A percentile compares a stretch with the other conserved stretches of the same genome.
These are phyloP conservation scores for Kodamaea neixiangensis DNA, from an alignment of 805 yeast species.

Conservation along the genomic window DNA sequence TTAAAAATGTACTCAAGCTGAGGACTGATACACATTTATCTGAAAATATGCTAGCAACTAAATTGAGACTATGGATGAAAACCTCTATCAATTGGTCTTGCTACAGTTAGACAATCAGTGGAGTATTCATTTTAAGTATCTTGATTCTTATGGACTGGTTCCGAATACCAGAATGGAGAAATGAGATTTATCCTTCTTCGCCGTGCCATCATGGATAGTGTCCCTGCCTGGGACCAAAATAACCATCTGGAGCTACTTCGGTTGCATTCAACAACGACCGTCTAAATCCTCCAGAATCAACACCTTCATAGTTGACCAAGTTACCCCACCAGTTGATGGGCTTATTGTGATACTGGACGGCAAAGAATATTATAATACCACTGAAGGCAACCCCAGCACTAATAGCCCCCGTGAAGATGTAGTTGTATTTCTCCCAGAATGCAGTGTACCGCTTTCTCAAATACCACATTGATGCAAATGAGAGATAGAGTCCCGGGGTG, in stretches of 20 bases:
- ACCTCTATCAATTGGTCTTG: too few relatives aligned
- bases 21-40: too few relatives aligned
- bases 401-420: conserved; percentile 13
- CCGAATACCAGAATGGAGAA: too few relatives aligned
- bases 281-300: conserved; percentile 17
- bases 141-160: too few relatives aligned
- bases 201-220: too few relatives aligned
- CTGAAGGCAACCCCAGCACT: conserved; percentile 19
- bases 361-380: conserved; percentile 14
- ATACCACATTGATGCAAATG: conserved; percentile 12
- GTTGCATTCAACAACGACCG: conserved; percentile 30
- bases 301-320: conserved; percentile 18
- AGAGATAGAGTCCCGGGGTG: conserved; percentile 13
- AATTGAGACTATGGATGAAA: too few relatives aligned
- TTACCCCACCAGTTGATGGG: conserved; percentile 26
- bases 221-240: conserved; percentile 25
- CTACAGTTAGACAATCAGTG: too few relatives aligned
- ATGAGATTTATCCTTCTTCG: conserved; percentile 7
- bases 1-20: too few relatives aligned
- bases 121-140: too few relatives aligned
- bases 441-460: conserved; percentile 8
- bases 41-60: too few relatives aligned
- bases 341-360: conserved; percentile 15
- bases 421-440: conserved; percentile 17
- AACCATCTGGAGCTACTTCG: conserved; percentile 19